Evolutionary conservation across 768 basidiomycete genomes (phyloP).

Genomic region (Amylocystis lapponica): DNA sequence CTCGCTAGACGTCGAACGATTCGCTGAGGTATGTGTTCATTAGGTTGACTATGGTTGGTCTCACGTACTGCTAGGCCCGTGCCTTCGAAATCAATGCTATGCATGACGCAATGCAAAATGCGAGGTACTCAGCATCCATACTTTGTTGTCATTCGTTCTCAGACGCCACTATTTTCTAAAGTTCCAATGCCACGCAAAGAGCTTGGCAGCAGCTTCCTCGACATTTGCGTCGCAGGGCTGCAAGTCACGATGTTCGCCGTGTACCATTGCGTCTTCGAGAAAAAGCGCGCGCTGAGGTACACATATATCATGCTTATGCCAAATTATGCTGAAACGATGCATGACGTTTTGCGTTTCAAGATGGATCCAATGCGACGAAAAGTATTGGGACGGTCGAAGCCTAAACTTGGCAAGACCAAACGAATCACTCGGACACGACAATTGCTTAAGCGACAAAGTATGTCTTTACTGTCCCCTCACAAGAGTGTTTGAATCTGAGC

Average conservation of each 20-base stretch:
- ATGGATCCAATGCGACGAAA: constrained; percentile 47
- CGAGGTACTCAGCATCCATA: constrained; percentile 43
- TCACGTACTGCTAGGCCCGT: constrained; percentile 50
- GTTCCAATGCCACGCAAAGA: constrained; percentile 66
- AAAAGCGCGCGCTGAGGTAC: constrained; percentile 79
- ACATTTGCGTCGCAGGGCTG: constrained; percentile 86
- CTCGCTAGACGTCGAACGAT: constrained; percentile 81
- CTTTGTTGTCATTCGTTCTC: not conserved
- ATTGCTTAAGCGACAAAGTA: constrained; percentile 73
- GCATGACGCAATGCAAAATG: constrained; percentile 78
- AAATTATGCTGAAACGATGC: not conserved
- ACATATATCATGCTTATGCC: too few relatives aligned
- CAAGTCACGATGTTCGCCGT: constrained; percentile 89
- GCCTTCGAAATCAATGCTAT: constrained; percentile 89
- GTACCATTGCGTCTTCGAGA: constrained; percentile 81
- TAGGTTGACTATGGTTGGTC: not conserved
- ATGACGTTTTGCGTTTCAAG: constrained; percentile 24
- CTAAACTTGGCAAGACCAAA: constrained; percentile 61
- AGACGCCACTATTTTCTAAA: constrained; percentile 19
- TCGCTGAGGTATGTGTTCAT: constrained; percentile 58
- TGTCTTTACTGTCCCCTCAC: constrained; percentile 7
- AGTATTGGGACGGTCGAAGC: constrained; percentile 37
- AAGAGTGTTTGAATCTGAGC: not conserved
- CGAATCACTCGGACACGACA: constrained; percentile 51
- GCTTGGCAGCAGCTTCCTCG: constrained; percentile 93